Conservation (phyloP, 2,329 filamentous ascomycete genomes). For the Ramularia collo-cygni region DNA sequence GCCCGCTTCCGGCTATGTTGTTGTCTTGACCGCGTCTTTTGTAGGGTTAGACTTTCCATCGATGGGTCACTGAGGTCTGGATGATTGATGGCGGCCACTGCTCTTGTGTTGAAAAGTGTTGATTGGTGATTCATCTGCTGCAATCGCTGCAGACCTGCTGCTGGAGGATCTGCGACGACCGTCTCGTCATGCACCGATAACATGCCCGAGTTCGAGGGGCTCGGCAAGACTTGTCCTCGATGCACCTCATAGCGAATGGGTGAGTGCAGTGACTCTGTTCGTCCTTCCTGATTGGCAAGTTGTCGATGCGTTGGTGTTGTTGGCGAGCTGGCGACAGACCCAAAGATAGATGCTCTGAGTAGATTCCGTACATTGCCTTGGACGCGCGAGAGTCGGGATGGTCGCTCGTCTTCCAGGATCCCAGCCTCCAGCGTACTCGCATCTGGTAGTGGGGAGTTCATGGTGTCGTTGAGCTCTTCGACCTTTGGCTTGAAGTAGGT, state of each 20-base stretch:
- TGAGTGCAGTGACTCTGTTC: conserved; percentile 3
- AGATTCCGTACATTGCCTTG: conserved; percentile 30
- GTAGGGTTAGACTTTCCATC: conserved; percentile 22
- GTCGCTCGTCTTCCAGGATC: conserved; percentile 26
- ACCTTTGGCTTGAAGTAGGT: too few relatives aligned
- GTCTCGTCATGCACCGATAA: conserved; percentile 4
- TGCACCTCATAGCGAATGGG: too few relatives aligned
- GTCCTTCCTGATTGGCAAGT: conserved; percentile 1
- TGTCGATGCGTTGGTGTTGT: conserved; percentile 12
- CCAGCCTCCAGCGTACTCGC: conserved; percentile 28
- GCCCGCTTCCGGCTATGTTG: conserved; percentile 6
- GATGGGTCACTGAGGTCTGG: conserved; percentile 26
- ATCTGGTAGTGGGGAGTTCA: conserved; percentile 24
- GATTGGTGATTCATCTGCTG: conserved; percentile 19
- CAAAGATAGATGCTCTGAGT: conserved; percentile 25
- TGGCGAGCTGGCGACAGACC: conserved; percentile 16
- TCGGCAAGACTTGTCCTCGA: conserved; percentile 10
- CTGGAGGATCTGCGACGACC: conserved; percentile 16
- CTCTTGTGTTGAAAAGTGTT: conserved; percentile 22
- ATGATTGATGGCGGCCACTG: conserved; percentile 24
- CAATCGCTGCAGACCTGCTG: conserved; percentile 15
- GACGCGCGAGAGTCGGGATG: conserved; percentile 23
- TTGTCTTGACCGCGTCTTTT: conserved; percentile 19
- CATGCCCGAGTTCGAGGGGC: conserved; percentile 13
- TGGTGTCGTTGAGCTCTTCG: too few relatives aligned